Base-by-base conservation (phyloP, 371 early-diverging fungal species). In the Mortierella sp. region DNA sequence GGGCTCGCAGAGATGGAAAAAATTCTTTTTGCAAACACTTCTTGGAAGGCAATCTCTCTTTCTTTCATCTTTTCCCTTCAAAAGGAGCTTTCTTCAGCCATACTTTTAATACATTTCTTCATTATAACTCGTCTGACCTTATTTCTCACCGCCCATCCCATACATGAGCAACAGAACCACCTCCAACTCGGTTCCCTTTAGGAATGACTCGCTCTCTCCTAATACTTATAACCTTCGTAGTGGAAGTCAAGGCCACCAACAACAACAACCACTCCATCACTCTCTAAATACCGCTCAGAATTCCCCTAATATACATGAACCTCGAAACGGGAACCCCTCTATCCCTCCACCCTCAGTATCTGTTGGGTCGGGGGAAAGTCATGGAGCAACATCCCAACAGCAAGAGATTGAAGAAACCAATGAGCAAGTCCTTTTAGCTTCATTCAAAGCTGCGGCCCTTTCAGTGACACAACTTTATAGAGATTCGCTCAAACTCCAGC, bases 401-500 rank as follows among this genome's bases (percentile, higher is more conserved):
- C 57, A 35, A 17, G 42, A 51, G 22, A 53, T 35, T 9, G 76
- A 62, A 40, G 74, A 74, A 29, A 69, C 65, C 1, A 49, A 85
- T 3, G 90, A 90, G 68, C 87, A 89, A 75, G 87, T 85, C 3
- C 70, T 90, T 12, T 65, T 89, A 74, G 86, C 87, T 32, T 90
- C 88, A 0, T 94, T 94, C 77, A 89, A 89, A 66, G 85, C 88
- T 26, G 92, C 94, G 15, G 94, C 94, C 2, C 70, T 85, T 19
- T 86, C 90, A 32, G 93, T 94, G 19, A 90, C 93, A 12, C 89
- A 88, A 40, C 85, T 94, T 13, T 94, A 93, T 84, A 90, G 87
- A 79, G 93, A 93, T 58, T 85, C 92, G 1, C 80, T 88, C 28
- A 85, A 88, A n/a, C 89, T 90, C 64, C 89, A 89, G 54, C 84